Percentiles rank a stretch among this genome's conserved stretches.
phyloP scores from a whole-genome alignment of 805 yeast genomes.

The Metschnikowia dekortorum region DNA sequence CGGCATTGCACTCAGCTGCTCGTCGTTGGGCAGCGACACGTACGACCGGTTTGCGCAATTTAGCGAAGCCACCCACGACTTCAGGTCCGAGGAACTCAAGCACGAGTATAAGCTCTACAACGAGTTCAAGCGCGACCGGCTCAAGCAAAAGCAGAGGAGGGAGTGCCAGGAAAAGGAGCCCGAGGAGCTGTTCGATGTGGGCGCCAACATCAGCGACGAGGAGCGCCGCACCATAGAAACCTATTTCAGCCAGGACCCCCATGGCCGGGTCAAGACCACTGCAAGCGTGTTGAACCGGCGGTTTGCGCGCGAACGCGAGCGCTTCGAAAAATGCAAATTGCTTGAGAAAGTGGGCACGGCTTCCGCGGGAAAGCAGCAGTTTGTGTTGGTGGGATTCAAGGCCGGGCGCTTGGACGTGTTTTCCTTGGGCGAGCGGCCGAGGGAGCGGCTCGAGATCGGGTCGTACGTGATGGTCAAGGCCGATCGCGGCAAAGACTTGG shows the following conservation, averaged over 20 bases:
- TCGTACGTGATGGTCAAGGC: slow-evolving; percentile 82
- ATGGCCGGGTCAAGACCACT: slow-evolving; percentile 37
- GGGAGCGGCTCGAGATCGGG: slow-evolving; percentile 41
- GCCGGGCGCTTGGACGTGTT: slow-evolving; percentile 78
- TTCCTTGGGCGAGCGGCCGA: slow-evolving; percentile 30
- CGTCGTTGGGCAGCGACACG: background rate
- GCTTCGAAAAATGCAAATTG: background rate
- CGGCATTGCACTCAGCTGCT: background rate
- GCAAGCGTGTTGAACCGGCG: slow-evolving; percentile 23
- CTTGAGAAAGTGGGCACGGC: background rate
- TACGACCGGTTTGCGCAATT: background rate
- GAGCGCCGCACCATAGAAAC: slow-evolving; percentile 9
- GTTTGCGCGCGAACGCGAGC: slow-evolving; percentile 6
- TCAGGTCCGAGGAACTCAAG: background rate
- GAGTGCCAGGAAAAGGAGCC: background rate
- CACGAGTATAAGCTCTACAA: background rate
- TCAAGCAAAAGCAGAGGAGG: background rate
- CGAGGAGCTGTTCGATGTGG: background rate
- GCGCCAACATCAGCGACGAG: background rate
- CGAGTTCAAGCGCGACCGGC: slow-evolving; percentile 1
- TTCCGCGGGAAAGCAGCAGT: slow-evolving; percentile 4
- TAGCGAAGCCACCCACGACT: background rate
- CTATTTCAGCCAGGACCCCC: slow-evolving; percentile 37
- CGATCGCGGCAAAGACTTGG: slow-evolving; percentile 76
- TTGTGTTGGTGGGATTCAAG: slow-evolving; percentile 59